These are phyloP conservation scores for Solanum chilense DNA, from an alignment of 257 asterid species.

Conservation along the genomic window DNA sequence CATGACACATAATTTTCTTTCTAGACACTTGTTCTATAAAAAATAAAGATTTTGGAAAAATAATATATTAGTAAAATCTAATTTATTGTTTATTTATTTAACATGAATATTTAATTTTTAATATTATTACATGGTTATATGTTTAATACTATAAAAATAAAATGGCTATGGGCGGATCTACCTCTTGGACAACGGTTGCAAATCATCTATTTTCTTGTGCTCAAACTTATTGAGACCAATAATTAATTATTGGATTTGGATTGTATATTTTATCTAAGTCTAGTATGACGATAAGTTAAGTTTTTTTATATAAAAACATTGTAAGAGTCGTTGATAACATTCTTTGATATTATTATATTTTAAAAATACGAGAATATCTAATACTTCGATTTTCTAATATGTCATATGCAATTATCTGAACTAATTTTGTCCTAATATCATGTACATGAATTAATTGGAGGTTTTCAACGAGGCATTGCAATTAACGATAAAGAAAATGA, in stretches of 20 bases:
- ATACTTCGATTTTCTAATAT: not conserved
- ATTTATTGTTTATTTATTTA: not conserved
- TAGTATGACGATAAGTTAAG: not conserved
- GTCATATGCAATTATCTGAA: not conserved
- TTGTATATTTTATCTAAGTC: not conserved
- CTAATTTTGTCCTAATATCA: not conserved
- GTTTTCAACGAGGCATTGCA: not conserved
- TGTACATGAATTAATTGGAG: not conserved
- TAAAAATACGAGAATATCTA: no score
- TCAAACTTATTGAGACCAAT: not conserved
- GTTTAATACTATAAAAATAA: no score
- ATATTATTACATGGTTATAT: not conserved
- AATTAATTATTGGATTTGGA: no score
- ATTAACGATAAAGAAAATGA: not conserved
- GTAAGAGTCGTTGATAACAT: no score
- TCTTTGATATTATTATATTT: no score
- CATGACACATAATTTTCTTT: not conserved
- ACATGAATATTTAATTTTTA: not conserved
- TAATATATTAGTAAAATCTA: not conserved
- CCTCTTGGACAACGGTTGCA: no score
- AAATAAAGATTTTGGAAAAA: not conserved
- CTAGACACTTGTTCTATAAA: not conserved
- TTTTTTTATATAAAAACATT: no score
- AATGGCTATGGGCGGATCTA: no score
- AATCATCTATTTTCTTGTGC: no score